phyloP scores from a whole-genome alignment of 78 protist genomes.

The Dictyostelium discoideum region DNA sequence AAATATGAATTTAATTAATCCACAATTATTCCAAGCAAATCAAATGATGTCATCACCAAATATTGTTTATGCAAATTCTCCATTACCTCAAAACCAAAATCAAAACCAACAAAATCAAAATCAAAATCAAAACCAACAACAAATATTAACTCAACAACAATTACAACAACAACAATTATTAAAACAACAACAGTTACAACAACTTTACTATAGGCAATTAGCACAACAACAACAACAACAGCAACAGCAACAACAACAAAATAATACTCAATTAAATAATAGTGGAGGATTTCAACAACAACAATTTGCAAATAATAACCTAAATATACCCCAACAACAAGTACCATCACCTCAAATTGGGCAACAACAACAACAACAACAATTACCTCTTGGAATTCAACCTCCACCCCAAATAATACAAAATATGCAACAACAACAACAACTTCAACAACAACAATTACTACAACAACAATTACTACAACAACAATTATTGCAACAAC shows the following conservation, averaged over 20 bases:
- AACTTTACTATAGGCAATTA: not conserved
- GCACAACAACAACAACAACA: not conserved
- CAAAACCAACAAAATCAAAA: not conserved
- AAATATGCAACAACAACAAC: not conserved
- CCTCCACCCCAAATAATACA: not conserved
- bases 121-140: not conserved
- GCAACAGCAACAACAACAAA: not conserved
- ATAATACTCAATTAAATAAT: not conserved
- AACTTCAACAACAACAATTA: not conserved
- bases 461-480: not conserved
- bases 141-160: not conserved
- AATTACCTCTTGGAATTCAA: not conserved
- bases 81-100: not conserved
- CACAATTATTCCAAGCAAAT: not conserved
- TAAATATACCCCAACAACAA: not conserved
- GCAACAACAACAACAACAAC: not conserved
- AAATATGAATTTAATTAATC: not conserved
- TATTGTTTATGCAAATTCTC: not conserved
- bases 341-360: conserved; percentile 1
- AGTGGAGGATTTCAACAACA: conserved; percentile 9
- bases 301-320: not conserved
- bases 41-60: not conserved
- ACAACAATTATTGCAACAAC: not conserved
- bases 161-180: not conserved
- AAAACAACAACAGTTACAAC: not conserved